Evolutionary conservation across 805 yeast genomes (phyloP).

Genomic region (Sugiyamaella americana): DNA sequence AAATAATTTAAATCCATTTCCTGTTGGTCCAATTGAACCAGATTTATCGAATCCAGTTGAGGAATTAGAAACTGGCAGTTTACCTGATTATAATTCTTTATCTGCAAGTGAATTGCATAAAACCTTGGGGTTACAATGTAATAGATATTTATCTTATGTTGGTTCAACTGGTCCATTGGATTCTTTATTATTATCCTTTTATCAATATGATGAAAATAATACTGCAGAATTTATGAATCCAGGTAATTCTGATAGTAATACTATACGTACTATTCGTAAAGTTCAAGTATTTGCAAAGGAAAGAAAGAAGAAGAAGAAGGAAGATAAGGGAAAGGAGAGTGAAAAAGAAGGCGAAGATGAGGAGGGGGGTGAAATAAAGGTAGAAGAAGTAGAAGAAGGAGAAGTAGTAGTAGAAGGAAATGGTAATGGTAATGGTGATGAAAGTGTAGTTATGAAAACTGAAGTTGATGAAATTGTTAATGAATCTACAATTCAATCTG

Average conservation of each 20-base stretch:
- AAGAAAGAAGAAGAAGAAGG: not conserved
- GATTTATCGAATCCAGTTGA: not conserved
- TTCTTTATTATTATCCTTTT: constrained; percentile 24
- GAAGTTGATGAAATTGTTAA: no score
- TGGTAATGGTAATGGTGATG: no score
- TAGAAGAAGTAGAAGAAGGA: no score
- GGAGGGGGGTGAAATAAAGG: no score
- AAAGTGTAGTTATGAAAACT: no score
- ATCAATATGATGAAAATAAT: constrained; percentile 20
- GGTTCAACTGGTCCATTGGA: constrained; percentile 26
- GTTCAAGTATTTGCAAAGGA: constrained; percentile 3
- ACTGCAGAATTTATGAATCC: constrained; percentile 13
- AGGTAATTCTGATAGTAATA: not conserved
- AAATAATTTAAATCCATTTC: constrained; percentile 2
- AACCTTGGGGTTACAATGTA: constrained; percentile 25
- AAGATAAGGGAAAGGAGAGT: no score
- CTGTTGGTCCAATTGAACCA: constrained; percentile 1
- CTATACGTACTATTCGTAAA: constrained; percentile 10
- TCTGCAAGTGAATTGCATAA: constrained; percentile 23
- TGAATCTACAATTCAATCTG: no score
- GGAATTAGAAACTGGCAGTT: constrained; percentile 4
- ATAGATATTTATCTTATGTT: constrained; percentile 24
- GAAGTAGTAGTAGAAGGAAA: no score
- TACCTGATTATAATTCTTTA: constrained; percentile 26
- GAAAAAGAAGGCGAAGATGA: no score